Base-by-base conservation (phyloP, 1,284 basidiomycete genomes). In the Fomitopsis palustris region DNA sequence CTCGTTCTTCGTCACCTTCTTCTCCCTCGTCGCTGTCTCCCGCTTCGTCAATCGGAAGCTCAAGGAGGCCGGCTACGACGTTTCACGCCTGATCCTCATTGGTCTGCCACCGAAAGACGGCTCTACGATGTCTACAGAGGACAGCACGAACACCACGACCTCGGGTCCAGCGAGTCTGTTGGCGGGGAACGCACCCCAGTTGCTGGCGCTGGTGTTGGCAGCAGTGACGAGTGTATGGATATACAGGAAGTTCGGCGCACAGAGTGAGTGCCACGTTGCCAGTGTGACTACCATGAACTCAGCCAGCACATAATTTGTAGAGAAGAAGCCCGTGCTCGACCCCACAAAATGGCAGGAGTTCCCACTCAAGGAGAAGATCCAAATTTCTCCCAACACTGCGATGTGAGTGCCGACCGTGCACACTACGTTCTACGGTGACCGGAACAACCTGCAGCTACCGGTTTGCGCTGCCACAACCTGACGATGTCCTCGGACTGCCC, bases 361-460 rank as follows among this genome's bases (percentile, higher is more conserved):
- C 78, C 83, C 88, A 53, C 84, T 99, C 58, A 77, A 81, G 62
- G 82, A 92, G 69, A 97, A 96, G 77, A 88, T 86, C 53, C 78
- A 85, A 65, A 81, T 98, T 61, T 97, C 95, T n/a, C 91, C 90
- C 64, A 99, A 99, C 78, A 97, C 95, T 54, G 95, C 95, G 61
- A 81, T 95, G 92, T 96, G 69, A 63, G 87, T 76, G 25, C 41
- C 53, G 45, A 35, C 14, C 14, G 31, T 58, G 47, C 39, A 31
- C 58, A 58, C 35, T 58, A 23, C 17, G 37, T 14, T 16, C 54
- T 21, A 21, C 27, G 19, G 35, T 7, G 38, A 54, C 55, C 21
- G 41, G 55, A 41, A 33, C 54, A 54, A 37, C 58, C 38, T 60
- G 54, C 70, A 96, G 93, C 66, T 98, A 98, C 81, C 94, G 95